Conservation (phyloP, 1,139 yeast genomes). For the Diutina scorzettiae region DNA sequence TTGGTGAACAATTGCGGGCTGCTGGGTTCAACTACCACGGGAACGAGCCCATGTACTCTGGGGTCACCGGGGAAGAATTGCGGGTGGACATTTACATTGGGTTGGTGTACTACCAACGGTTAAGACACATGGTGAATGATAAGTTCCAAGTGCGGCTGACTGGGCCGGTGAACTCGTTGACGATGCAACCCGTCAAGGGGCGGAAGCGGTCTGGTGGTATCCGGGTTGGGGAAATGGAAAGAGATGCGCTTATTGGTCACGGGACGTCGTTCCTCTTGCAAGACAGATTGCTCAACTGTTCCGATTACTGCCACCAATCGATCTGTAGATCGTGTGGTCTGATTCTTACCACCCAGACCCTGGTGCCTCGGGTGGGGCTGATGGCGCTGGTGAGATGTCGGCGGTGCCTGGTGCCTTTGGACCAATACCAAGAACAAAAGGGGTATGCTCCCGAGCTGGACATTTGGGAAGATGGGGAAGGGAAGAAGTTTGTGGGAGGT, state of each 20-base stretch:
- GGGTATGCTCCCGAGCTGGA: slow-evolving; percentile 58
- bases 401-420: slow-evolving; percentile 68
- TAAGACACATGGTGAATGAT: slow-evolving; percentile 99
- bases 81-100: slow-evolving; percentile 94
- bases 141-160: slow-evolving; percentile 98
- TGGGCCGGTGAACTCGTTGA: slow-evolving; percentile 92
- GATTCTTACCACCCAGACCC: slow-evolving; percentile 72
- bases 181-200: slow-evolving; percentile 99
- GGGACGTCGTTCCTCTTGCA: slow-evolving; percentile 96
- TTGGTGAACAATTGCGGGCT: slow-evolving; percentile 78
- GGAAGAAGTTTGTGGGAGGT: slow-evolving; percentile 86
- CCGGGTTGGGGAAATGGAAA: slow-evolving; percentile 99
- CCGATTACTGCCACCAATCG: slow-evolving; percentile 88
- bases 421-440: slow-evolving; percentile 22
- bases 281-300: slow-evolving; percentile 89
- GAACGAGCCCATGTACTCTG: slow-evolving; percentile 97
- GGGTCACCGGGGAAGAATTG: slow-evolving; percentile 96
- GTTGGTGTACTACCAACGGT: slow-evolving; percentile 92
- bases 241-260: slow-evolving; percentile 97
- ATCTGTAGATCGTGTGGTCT: slow-evolving; percentile 93
- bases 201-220: slow-evolving; percentile 99
- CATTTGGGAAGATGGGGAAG: slow-evolving; percentile 96
- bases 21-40: slow-evolving; percentile 98
- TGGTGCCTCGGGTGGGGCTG: slow-evolving; percentile 86
- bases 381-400: slow-evolving; percentile 76